Conservation (phyloP, 1,284 basidiomycete genomes). For the Trichosporon sp. region DNA sequence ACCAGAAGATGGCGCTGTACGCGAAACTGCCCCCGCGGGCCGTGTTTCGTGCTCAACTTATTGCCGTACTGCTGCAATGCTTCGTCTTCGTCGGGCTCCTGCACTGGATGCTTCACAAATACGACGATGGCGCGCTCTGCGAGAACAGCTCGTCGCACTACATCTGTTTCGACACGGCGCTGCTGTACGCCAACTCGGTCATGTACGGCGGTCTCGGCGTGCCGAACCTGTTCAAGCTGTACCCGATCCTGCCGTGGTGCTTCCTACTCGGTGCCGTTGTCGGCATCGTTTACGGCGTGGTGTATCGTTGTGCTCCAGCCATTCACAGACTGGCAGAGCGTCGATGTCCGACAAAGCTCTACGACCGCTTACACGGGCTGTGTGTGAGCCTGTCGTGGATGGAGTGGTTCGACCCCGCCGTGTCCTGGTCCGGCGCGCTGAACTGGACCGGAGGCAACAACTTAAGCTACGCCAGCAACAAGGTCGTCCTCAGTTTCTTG, state of each 20-base stretch:
- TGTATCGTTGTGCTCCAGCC: not conserved
- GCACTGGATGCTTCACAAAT: conserved; percentile 24
- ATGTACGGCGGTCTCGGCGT: conserved; percentile 29
- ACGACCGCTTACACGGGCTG: not conserved
- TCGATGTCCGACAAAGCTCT: not conserved
- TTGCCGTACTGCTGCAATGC: conserved; percentile 57
- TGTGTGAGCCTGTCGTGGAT: conserved; percentile 13
- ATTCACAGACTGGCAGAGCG: not conserved
- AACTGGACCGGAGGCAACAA: conserved; percentile 29
- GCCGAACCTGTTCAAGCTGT: conserved; percentile 27
- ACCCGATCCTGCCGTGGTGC: conserved; percentile 31
- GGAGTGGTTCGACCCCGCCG: conserved; percentile 26
- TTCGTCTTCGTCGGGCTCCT: conserved; percentile 24
- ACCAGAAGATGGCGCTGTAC: conserved; percentile 63
- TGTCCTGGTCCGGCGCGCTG: conserved; percentile 22
- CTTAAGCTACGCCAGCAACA: conserved; percentile 24
- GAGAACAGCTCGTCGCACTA: conserved; percentile 18
- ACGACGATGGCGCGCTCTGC: conserved; percentile 23
- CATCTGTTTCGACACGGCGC: conserved; percentile 23
- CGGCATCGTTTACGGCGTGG: conserved; percentile 22
- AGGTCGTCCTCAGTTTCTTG: conserved; percentile 24
- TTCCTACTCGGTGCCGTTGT: conserved; percentile 29
- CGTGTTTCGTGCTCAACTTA: conserved; percentile 70
- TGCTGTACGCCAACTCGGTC: conserved; percentile 20
- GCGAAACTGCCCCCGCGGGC: conserved; percentile 42